Percentiles rank a stretch among this genome's conserved stretches.
These are phyloP conservation scores for Phytophthora syringae DNA, from an alignment of 352 stramenopile species.

Conservation along the genomic window DNA sequence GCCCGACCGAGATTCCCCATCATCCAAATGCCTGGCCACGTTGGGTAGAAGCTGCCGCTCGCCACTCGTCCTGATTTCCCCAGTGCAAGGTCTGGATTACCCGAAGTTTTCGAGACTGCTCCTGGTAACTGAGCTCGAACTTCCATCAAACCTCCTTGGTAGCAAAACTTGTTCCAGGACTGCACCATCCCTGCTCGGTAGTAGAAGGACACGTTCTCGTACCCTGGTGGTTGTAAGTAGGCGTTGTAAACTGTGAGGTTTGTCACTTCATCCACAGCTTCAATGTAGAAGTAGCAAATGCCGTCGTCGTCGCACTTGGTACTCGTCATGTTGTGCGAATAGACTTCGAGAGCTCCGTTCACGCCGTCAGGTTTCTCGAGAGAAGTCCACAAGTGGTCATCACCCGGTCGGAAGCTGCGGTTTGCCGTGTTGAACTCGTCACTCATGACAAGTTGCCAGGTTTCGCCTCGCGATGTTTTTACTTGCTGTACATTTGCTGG, in stretches of 20 bases:
- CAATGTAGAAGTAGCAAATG: slow-evolving; percentile 68
- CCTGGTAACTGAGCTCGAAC: slow-evolving; percentile 90
- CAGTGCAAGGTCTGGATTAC: slow-evolving; percentile 49
- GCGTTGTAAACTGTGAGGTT: slow-evolving; percentile 53
- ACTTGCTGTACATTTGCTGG: slow-evolving; percentile 45
- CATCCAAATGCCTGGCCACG: too few species aligned
- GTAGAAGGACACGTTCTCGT: slow-evolving; percentile 47
- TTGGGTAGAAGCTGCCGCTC: slow-evolving; percentile 64
- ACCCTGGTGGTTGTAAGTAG: slow-evolving; percentile 49
- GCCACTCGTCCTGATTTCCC: slow-evolving; percentile 39
- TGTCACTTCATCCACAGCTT: slow-evolving; percentile 47
- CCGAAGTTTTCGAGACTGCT: slow-evolving; percentile 55
- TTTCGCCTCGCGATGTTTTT: slow-evolving; percentile 38
- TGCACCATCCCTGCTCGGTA: slow-evolving; percentile 89
- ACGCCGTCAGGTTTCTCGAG: too few species aligned
- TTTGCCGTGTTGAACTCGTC: too few species aligned
- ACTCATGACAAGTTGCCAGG: slow-evolving; percentile 86
- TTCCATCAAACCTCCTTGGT: slow-evolving; percentile 93
- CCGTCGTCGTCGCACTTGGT: too few species aligned
- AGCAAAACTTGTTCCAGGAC: slow-evolving; percentile 96
- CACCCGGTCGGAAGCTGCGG: too few species aligned
- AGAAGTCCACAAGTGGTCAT: too few species aligned
- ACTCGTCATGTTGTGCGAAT: too few species aligned
- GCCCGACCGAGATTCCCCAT: too few species aligned
- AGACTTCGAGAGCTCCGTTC: too few species aligned